Percentiles rank a stretch among this genome's conserved stretches.
phyloP scores from a whole-genome alignment of 768 basidiomycete genomes.

The Leucocoprinus birnbaumii region DNA sequence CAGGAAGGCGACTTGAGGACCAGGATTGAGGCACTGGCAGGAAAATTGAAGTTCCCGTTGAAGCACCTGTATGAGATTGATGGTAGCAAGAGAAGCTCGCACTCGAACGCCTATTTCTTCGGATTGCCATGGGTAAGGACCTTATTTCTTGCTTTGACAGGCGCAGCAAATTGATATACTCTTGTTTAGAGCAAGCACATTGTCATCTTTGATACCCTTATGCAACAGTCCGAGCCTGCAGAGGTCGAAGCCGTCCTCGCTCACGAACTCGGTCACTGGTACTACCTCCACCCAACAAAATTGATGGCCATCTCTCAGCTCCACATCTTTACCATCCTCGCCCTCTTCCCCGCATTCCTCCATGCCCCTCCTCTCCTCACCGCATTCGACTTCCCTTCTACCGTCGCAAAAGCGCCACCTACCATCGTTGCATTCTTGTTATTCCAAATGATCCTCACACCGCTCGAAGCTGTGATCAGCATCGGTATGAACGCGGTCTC shows the following conservation, averaged over 20 bases:
- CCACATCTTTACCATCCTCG: constrained; percentile 84
- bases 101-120: constrained; percentile 98
- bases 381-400: constrained; percentile 76
- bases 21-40: constrained; percentile 75
- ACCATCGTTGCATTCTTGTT: constrained; percentile 85
- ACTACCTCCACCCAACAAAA: constrained; percentile 86
- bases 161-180: not conserved
- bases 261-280: constrained; percentile 98
- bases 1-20: constrained; percentile 70
- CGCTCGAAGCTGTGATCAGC: constrained; percentile 70
- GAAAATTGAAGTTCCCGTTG: constrained; percentile 86
- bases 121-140: constrained; percentile 91
- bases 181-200: constrained; percentile 78
- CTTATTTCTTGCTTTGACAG: constrained; percentile 5
- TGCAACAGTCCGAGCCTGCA: constrained; percentile 84
- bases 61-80: constrained; percentile 97
- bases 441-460: constrained; percentile 87
- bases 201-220: constrained; percentile 96
- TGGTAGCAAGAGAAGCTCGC: constrained; percentile 92
- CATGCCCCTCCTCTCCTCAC: constrained; percentile 74
- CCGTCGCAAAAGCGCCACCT: constrained; percentile 63
- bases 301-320: constrained; percentile 83
- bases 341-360: constrained; percentile 88
- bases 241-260: constrained; percentile 96
- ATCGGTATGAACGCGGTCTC: constrained; percentile 80